Evolutionary conservation across 208 protist species (phyloP).

Genomic region (Leishmania aethiopica): DNA sequence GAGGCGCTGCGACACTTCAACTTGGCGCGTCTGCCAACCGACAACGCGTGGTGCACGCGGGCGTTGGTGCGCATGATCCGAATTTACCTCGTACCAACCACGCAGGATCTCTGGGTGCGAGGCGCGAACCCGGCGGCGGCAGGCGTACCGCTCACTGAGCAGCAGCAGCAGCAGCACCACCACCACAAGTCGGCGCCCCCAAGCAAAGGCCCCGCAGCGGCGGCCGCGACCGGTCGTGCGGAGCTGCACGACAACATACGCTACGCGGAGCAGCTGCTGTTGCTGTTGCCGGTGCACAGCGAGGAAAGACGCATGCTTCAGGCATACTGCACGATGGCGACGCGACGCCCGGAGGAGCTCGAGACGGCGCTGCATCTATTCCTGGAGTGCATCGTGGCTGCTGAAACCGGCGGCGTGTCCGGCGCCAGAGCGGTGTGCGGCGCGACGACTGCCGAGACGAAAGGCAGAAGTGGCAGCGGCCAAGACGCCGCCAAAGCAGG

Average conservation of each 20-base stretch:
- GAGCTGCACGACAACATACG: conserved; percentile 80
- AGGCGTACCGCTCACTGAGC: neutral
- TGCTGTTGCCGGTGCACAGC: conserved; percentile 64
- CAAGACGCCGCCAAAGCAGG: neutral
- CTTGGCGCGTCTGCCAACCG: conserved; percentile 68
- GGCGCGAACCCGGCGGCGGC: conserved; percentile 46
- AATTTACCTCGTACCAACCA: conserved; percentile 92
- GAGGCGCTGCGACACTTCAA: conserved; percentile 94
- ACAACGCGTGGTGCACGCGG: conserved; percentile 80
- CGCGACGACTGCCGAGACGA: neutral
- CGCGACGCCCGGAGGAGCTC: conserved; percentile 51
- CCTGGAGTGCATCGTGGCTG: conserved; percentile 39
- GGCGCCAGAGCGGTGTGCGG: neutral
- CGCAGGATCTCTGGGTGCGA: conserved; percentile 77
- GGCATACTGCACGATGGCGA: conserved; percentile 75
- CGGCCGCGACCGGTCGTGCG: conserved; percentile 3
- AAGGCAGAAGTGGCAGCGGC: neutral
- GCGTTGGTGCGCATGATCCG: conserved; percentile 94
- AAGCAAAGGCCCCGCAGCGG: neutral
- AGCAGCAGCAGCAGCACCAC: too few relatives aligned
- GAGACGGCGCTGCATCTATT: conserved; percentile 83
- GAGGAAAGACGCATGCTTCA: conserved; percentile 77
- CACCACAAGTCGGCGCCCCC: neutral
- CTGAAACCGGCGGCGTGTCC: conserved; percentile 21
- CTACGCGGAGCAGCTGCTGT: conserved; percentile 83